Evolutionary conservation across 2,329 filamentous ascomycete species (phyloP).

Genomic region (Calonectria pauciramosa): DNA sequence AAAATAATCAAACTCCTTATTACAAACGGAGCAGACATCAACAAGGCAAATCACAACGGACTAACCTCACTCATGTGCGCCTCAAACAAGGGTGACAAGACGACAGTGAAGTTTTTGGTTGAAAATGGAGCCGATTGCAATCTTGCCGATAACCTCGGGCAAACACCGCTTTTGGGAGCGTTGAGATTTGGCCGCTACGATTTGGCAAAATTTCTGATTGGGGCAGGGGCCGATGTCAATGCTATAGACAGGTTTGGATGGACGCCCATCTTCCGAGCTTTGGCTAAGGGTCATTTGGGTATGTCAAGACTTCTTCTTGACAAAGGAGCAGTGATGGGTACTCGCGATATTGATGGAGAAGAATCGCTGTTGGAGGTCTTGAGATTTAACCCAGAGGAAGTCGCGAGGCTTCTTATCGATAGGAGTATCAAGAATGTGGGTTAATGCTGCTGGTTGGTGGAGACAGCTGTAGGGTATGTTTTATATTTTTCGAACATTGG

Average conservation of each 20-base stretch:
- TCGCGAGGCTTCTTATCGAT: not conserved
- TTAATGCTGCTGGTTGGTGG: not conserved
- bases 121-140: not conserved
- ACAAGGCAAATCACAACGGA: not conserved
- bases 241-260: not conserved
- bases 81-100: not conserved
- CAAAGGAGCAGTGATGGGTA: not conserved
- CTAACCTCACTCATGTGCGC: not conserved
- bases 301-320: not conserved
- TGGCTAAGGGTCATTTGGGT: not conserved
- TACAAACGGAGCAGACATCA: not conserved
- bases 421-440: not conserved
- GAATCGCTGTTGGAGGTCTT: not conserved
- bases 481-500: not conserved
- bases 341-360: not conserved
- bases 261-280: not conserved
- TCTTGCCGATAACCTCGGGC: not conserved
- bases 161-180: not conserved
- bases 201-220: not conserved
- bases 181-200: not conserved
- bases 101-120: not conserved
- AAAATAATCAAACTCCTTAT: not conserved
- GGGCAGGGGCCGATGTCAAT: not conserved
- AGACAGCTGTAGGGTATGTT: not conserved
- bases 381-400: not conserved